Percentiles rank a stretch among this genome's conserved stretches.
phyloP scores from a whole-genome alignment of 2,329 filamentous ascomycete genomes.

The Phialophora tarda region DNA sequence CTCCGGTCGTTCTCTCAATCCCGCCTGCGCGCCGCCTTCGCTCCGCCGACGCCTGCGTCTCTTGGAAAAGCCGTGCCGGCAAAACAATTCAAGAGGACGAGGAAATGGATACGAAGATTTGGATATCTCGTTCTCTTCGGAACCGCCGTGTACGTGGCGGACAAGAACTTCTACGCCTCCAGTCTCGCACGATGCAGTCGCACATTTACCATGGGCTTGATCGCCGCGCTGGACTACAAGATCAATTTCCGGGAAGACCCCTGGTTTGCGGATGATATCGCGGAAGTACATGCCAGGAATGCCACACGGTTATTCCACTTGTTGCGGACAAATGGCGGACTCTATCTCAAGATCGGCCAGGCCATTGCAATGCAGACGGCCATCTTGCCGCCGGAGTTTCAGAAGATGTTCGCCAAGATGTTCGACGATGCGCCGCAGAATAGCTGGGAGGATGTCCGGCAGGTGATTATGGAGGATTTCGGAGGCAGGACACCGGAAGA shows the following conservation, averaged over 20 bases:
- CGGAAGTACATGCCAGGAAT: conserved; percentile 80
- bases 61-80: conserved; percentile 74
- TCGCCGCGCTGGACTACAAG: conserved; percentile 92
- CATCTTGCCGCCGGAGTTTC: conserved; percentile 89
- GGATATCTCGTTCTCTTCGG: conserved; percentile 64
- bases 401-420: conserved; percentile 94
- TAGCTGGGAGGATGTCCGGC: conserved; percentile 81
- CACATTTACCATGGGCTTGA: conserved; percentile 78
- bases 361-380: conserved; percentile 98
- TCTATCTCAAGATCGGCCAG: conserved; percentile 98
- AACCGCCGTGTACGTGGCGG: conserved; percentile 69
- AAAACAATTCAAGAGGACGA: conserved; percentile 71
- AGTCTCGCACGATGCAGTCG: conserved; percentile 77
- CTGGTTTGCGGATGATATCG: conserved; percentile 72
- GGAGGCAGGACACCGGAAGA: conserved; percentile 81
- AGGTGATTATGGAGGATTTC: conserved; percentile 87
- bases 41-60: conserved; percentile 77
- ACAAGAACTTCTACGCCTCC: conserved; percentile 77
- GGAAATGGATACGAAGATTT: conserved; percentile 79
- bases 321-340: conserved; percentile 81
- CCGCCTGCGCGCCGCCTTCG: conserved; percentile 54
- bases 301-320: conserved; percentile 83
- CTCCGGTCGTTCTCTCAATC: conserved; percentile 33
- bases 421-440: conserved; percentile 98
- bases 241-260: conserved; percentile 89